Base-by-base conservation (phyloP, 2,329 filamentous ascomycete genomes). In the Calonectria ilicicola region DNA sequence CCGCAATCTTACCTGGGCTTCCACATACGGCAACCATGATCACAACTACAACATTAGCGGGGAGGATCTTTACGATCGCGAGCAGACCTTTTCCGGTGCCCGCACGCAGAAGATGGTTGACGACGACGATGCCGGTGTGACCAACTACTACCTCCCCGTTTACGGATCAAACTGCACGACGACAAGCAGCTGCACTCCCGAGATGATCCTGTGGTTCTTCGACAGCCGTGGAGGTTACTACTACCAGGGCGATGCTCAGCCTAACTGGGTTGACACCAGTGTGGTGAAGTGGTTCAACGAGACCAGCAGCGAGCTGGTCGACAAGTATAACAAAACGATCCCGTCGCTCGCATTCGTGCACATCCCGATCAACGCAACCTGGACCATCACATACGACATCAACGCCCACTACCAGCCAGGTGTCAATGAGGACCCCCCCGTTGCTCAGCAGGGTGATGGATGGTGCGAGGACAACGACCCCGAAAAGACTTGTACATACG, bases 11-110 rank as follows among this genome's bases (percentile, higher is more conserved):
- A 85, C 86, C 0, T 95, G 92, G 90, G 92, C 92, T 2, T 91
- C 90, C 0, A 92, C 92, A 0, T 94, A 94, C 74, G 93, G 93
- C 0, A 94, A 94, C 70, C 93, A 95, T 76, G 93, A 95, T 75
- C 87, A 88, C 58, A 83, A 89, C 42, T 89, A 85, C 78, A 92
- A 93, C 73, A 82, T 93, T 10, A 89, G 88, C 0, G 87, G 87
- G 21, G 77, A 80, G 35, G 73, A 78, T 3, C 86, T 88, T n/a
- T 80, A 87, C 3, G 81, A 75, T n/a, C 84, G 85, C 3, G 87
- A 88, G 77, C 79, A 79, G 2, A 72, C 65, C 4, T 86, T 82
- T 79, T 78, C 79, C 2, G 85, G 86, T 63, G 79, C 84, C 3
- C 83, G 82, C 1, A 88, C 86, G 2, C 70, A 75, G 7, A 81